Base-by-base conservation (phyloP, 768 basidiomycete genomes). In the Roridomyces roridus region DNA sequence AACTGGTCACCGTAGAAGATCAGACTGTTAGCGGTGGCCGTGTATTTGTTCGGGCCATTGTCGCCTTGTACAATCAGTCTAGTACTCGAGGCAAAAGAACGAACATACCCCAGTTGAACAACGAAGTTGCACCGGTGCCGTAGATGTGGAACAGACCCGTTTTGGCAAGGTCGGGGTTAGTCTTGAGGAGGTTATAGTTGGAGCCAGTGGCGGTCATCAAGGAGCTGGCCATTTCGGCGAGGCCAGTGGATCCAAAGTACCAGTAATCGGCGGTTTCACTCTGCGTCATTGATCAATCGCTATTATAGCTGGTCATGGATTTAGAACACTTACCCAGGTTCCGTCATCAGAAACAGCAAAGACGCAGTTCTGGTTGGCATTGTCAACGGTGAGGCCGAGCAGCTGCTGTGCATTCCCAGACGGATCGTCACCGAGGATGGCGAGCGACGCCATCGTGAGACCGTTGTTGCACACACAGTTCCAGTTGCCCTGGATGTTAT, bases 381-480 rank as follows among this genome's bases (percentile, higher is more conserved):
- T 94, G 52, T 82, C 68, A 39, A 95, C 74, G 15, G 92, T 89
- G 58, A 84, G 70, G 25, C 76, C 75, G 37, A 99, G 83, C 20
- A 96, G 74, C 45, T 82, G 75, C 52, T 77, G 65, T 0, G 96
- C 91, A 43, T 74, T 77, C 31, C 92, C 91, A 6, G 89, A 89
- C 14, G 81, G 84, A 64, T 96, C 89, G 63, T 96, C 92, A 28
- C 82, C 87, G 14, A 94, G 76, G 66, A 99, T 94, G 29, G 97
- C 95, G 54, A 99, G 86, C 1, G 97, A 85, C 42, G 83, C 97
- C 68, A 98, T 71, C 18, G 91, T 94, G 59, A 98, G 77, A 54
- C 97, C 97, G 43, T 85, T 84, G 71, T 98, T 98, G 78, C 89
- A 94, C 53, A 94, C 92, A 71, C 96, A 98, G 72, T 99, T 99